A percentile compares a stretch with the other conserved stretches of the same genome.
Evolutionary conservation across 768 basidiomycete genomes (phyloP).

Genomic region (Lentinula detonsa): DNA sequence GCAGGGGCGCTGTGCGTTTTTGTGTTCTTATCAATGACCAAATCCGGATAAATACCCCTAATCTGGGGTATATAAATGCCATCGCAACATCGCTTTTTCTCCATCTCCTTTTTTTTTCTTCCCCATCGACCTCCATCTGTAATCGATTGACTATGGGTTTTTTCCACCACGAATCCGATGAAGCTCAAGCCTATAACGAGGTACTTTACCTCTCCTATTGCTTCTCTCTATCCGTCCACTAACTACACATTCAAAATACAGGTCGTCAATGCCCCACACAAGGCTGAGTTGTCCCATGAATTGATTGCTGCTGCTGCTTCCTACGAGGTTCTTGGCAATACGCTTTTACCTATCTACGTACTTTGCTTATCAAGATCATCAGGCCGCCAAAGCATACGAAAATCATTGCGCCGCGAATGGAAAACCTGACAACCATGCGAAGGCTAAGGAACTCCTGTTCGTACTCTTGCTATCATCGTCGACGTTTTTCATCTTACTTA

Average conservation of each 20-base stretch:
- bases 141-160: slow-evolving; percentile 9
- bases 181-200: slow-evolving; percentile 16
- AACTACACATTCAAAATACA: slow-evolving; percentile 8
- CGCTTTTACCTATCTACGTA: neutral
- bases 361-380: neutral
- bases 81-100: too few relatives aligned
- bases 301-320: slow-evolving; percentile 49
- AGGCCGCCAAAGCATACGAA: slow-evolving; percentile 47
- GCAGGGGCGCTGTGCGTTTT: too few relatives aligned
- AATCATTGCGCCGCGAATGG: slow-evolving; percentile 39
- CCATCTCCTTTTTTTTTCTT: neutral
- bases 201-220: neutral
- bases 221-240: neutral
- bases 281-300: slow-evolving; percentile 46
- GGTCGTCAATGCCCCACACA: slow-evolving; percentile 36
- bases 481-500: neutral
- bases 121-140: neutral
- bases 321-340: slow-evolving; percentile 30
- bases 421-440: slow-evolving; percentile 31
- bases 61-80: too few relatives aligned
- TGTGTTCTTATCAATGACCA: too few relatives aligned
- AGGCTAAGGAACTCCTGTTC: slow-evolving; percentile 38
- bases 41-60: too few relatives aligned
- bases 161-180: slow-evolving; percentile 11
- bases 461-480: neutral